Conservation (phyloP, 2,329 filamentous ascomycete species). For the Botryotinia convoluta region DNA sequence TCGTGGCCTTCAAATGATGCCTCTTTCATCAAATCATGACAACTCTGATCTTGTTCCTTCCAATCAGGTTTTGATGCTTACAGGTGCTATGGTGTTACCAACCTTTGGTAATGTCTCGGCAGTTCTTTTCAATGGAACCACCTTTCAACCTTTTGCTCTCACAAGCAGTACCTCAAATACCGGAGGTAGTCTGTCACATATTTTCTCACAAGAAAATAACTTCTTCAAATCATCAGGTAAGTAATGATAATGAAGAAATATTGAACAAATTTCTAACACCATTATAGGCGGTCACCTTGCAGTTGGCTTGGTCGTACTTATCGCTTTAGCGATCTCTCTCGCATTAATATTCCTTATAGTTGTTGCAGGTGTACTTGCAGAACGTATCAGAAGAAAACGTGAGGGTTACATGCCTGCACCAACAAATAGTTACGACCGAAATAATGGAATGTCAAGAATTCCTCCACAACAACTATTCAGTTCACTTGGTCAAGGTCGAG, state of each 20-base stretch:
- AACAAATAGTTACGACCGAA: constrained; percentile 60
- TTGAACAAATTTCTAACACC: constrained; percentile 29
- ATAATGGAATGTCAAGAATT: constrained; percentile 56
- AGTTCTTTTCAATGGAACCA: constrained; percentile 81
- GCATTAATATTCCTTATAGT: constrained; percentile 76
- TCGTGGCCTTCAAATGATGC: constrained; percentile 78
- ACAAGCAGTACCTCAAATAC: constrained; percentile 64
- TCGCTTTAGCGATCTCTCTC: constrained; percentile 75
- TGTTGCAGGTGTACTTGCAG: constrained; percentile 68
- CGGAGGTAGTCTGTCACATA: constrained; percentile 70
- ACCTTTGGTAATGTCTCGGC: constrained; percentile 79
- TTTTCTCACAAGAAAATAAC: constrained; percentile 80
- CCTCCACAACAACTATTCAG: constrained; percentile 54
- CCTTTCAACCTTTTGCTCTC: constrained; percentile 75
- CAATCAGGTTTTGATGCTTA: constrained; percentile 73
- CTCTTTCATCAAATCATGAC: constrained; percentile 65
- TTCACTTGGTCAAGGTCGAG: constrained; percentile 36
- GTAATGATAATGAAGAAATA: constrained; percentile 36
- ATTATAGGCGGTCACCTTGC: constrained; percentile 56
- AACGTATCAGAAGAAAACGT: constrained; percentile 71
- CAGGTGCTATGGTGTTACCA: constrained; percentile 76
- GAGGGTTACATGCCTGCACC: constrained; percentile 80
- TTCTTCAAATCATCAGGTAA: constrained; percentile 67
- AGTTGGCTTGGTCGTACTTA: constrained; percentile 75
- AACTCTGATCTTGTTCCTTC: constrained; percentile 60